Percentiles rank a stretch among this genome's conserved stretches.
These are phyloP conservation scores for Paecilomyces sp. DNA, from an alignment of 2,329 filamentous ascomycete genomes.

Conservation along the genomic window DNA sequence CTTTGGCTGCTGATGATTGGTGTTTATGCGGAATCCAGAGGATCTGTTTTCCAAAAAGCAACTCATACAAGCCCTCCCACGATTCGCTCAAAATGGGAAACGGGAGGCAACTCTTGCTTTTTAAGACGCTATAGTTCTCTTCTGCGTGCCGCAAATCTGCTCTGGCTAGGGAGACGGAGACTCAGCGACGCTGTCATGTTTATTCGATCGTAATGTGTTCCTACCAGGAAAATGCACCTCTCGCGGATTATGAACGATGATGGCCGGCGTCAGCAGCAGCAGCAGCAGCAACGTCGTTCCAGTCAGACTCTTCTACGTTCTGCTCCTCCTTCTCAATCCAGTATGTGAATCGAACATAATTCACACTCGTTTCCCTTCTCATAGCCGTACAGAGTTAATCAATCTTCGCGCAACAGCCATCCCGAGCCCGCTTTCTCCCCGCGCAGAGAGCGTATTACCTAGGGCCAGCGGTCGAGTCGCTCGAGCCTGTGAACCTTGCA, in stretches of 20 bases:
- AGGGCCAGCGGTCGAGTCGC: neutral
- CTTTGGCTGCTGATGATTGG: neutral
- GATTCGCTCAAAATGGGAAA: neutral
- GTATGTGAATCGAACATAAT: neutral
- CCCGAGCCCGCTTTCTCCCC: neutral
- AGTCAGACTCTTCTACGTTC: neutral
- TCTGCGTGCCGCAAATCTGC: neutral
- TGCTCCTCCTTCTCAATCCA: neutral
- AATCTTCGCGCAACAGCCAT: neutral
- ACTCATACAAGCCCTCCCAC: neutral
- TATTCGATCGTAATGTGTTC: neutral
- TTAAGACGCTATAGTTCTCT: neutral
- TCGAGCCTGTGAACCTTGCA: neutral
- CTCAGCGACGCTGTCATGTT: neutral
- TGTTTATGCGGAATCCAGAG: neutral
- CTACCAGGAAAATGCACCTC: neutral
- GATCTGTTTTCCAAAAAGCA: neutral
- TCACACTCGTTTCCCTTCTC: neutral
- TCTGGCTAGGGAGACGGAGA: neutral
- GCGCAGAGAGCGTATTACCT: neutral
- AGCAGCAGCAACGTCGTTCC: neutral
- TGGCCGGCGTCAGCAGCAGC: neutral
- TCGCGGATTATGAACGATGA: neutral
- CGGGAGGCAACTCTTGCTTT: neutral
- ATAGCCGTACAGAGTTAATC: neutral